Evolutionary conservation across 208 protist genomes (phyloP).

Genomic region (Crithidia mellificae): DNA sequence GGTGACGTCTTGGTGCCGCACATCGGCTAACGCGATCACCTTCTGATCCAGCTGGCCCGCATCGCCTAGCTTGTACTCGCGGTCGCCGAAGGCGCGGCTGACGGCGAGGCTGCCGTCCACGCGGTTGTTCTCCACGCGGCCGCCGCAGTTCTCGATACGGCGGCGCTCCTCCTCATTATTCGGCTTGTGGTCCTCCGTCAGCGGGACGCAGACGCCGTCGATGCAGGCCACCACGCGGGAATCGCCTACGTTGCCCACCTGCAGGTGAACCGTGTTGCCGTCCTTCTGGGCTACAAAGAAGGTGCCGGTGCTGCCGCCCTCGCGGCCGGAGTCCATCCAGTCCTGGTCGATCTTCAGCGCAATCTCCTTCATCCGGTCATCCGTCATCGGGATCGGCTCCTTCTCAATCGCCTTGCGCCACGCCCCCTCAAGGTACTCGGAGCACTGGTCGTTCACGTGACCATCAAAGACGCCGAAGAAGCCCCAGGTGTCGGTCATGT

Average conservation of each 20-base stretch:
- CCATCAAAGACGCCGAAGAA: slow-evolving; percentile 93
- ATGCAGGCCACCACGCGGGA: slow-evolving; percentile 88
- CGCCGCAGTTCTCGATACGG: slow-evolving; percentile 90
- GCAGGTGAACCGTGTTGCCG: slow-evolving; percentile 72
- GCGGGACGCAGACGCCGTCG: slow-evolving; percentile 73
- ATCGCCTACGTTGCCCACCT: slow-evolving; percentile 94
- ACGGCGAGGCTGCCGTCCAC: slow-evolving; percentile 94
- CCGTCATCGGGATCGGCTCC: slow-evolving; percentile 64
- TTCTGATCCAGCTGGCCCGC: slow-evolving; percentile 81
- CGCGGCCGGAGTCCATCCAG: slow-evolving; percentile 69
- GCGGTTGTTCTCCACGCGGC: slow-evolving; percentile 91
- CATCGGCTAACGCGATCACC: slow-evolving; percentile 89
- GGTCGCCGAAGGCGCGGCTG: slow-evolving; percentile 93
- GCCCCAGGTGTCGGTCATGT: slow-evolving; percentile 81
- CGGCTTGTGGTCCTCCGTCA: slow-evolving; percentile 95
- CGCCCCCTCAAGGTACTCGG: slow-evolving; percentile 74
- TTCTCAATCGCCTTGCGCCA: slow-evolving; percentile 77
- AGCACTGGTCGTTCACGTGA: slow-evolving; percentile 88
- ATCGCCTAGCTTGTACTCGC: slow-evolving; percentile 90
- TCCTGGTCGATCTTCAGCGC: slow-evolving; percentile 82
- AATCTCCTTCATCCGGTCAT: slow-evolving; percentile 85
- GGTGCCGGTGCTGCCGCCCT: slow-evolving; percentile 89
- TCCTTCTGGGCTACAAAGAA: slow-evolving; percentile 85
- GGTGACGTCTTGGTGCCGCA: slow-evolving; percentile 75
- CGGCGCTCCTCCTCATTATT: slow-evolving; percentile 82